These are phyloP conservation scores for Pulveroboletus ravenelii DNA, from an alignment of 768 basidiomycete genomes.

Conservation along the genomic window DNA sequence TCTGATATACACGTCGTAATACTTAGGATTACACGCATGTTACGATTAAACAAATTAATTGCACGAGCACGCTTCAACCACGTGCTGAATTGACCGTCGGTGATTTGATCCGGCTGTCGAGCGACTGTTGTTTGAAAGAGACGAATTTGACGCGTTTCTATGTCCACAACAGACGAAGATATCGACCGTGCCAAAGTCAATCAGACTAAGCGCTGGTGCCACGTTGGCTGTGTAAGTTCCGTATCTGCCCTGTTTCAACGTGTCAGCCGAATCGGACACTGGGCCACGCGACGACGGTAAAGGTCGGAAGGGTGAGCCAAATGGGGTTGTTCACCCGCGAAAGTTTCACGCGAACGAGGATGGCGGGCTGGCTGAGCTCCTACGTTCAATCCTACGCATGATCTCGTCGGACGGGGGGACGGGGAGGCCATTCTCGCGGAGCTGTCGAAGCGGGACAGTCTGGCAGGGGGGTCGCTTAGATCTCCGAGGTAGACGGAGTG, in stretches of 20 bases:
- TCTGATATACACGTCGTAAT: constrained; percentile 21
- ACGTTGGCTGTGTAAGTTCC: constrained; percentile 12
- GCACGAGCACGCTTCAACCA: constrained; percentile 3
- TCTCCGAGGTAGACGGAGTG: not conserved
- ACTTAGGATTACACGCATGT: constrained; percentile 17
- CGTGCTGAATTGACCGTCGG: constrained; percentile 8
- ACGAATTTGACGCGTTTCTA: constrained; percentile 23
- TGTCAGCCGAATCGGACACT: constrained; percentile 1
- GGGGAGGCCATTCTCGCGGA: no score
- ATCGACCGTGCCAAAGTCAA: constrained; percentile 19
- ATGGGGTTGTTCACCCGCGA: constrained; percentile 21
- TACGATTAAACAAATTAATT: constrained; percentile 12
- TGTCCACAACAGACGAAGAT: constrained; percentile 1
- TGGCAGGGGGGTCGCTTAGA: not conserved
- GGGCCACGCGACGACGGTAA: constrained; percentile 19
- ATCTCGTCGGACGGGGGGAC: not conserved
- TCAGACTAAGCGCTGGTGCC: constrained; percentile 19
- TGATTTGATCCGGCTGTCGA: constrained; percentile 16
- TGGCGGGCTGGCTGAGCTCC: no score
- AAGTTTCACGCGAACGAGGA: constrained; percentile 12
- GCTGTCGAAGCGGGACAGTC: no score
- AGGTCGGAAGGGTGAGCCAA: constrained; percentile 3
- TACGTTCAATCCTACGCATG: not conserved
- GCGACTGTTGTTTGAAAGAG: constrained; percentile 5
- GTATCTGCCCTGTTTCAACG: constrained; percentile 23